Evolutionary conservation across 306 rosid genomes (phyloP).

Genomic region (Psophocarpus tetragonolobus): DNA sequence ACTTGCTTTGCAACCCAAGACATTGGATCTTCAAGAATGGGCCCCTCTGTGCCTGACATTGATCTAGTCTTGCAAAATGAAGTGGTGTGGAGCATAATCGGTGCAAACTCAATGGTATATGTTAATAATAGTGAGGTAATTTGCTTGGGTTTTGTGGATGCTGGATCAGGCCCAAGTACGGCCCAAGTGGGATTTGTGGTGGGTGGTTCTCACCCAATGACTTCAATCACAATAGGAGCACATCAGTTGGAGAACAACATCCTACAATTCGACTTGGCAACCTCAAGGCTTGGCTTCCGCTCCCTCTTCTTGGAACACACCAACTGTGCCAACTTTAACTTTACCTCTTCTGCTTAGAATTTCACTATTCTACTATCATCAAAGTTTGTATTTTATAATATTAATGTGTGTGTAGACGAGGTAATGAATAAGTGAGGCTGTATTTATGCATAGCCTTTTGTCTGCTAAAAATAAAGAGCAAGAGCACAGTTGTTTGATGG

Average conservation of each 20-base stretch:
- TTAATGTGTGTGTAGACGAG: no score
- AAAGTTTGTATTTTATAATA: no score
- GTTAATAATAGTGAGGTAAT: constrained; percentile 43
- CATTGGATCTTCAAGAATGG: constrained; percentile 33
- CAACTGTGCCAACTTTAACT: constrained; percentile 63
- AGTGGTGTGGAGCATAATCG: constrained; percentile 51
- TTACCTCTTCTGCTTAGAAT: constrained; percentile 45
- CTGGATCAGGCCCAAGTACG: constrained; percentile 38
- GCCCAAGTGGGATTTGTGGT: constrained; percentile 50
- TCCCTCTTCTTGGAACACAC: constrained; percentile 36
- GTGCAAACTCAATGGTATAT: constrained; percentile 63
- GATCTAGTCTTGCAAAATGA: constrained; percentile 54
- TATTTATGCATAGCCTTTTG: background rate
- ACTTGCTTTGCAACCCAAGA: constrained; percentile 42
- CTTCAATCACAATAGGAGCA: constrained; percentile 62
- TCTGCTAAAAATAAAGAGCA: constrained; percentile 19
- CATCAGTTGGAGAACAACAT: constrained; percentile 60
- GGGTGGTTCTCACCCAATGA: constrained; percentile 43
- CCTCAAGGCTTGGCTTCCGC: constrained; percentile 58
- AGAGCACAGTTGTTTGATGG: background rate
- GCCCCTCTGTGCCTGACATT: constrained; percentile 50
- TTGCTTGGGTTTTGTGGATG: constrained; percentile 66
- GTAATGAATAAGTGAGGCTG: constrained; percentile 32
- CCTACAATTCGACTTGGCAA: constrained; percentile 53
- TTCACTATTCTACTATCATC: background rate